phyloP scores from a whole-genome alignment of 495 filamentous ascomycete species.

The Filosporella fistucella region DNA sequence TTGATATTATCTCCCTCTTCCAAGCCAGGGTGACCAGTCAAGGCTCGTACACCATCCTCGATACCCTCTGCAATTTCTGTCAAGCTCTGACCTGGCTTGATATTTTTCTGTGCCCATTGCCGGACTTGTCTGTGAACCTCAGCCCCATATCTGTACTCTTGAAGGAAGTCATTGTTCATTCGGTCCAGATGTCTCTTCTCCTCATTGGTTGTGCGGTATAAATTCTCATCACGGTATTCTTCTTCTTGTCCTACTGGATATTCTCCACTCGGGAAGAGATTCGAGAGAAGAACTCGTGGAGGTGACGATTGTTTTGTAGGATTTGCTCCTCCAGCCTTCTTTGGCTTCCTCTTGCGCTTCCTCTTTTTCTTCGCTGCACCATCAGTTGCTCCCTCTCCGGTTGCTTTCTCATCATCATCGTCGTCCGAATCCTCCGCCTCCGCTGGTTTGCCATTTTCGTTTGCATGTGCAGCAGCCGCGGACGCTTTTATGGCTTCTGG shows the following conservation, averaged over 20 bases:
- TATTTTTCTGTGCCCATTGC: constrained; percentile 72
- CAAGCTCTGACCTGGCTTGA: constrained; percentile 77
- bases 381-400: constrained; percentile 28
- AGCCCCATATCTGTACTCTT: constrained; percentile 81
- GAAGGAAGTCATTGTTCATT: constrained; percentile 78
- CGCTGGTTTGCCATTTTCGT: constrained; percentile 44
- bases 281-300: constrained; percentile 68
- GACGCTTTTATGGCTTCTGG: constrained; percentile 22
- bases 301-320: constrained; percentile 73
- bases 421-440: constrained; percentile 67
- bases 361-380: constrained; percentile 41
- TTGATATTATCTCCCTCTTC: constrained; percentile 73
- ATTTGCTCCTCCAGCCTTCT: constrained; percentile 70
- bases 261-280: constrained; percentile 67
- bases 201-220: constrained; percentile 77
- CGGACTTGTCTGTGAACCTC: constrained; percentile 88
- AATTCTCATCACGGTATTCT: constrained; percentile 72
- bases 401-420: constrained; percentile 39
- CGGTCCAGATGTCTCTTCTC: constrained; percentile 84
- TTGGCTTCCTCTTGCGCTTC: constrained; percentile 80
- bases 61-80: constrained; percentile 82
- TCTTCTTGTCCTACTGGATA: constrained; percentile 81
- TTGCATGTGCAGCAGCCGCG: constrained; percentile 34
- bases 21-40: constrained; percentile 73
- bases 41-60: constrained; percentile 75